Evolutionary conservation across 2,329 filamentous ascomycete genomes (phyloP).

Genomic region (Ascocoryne sarcoides): DNA sequence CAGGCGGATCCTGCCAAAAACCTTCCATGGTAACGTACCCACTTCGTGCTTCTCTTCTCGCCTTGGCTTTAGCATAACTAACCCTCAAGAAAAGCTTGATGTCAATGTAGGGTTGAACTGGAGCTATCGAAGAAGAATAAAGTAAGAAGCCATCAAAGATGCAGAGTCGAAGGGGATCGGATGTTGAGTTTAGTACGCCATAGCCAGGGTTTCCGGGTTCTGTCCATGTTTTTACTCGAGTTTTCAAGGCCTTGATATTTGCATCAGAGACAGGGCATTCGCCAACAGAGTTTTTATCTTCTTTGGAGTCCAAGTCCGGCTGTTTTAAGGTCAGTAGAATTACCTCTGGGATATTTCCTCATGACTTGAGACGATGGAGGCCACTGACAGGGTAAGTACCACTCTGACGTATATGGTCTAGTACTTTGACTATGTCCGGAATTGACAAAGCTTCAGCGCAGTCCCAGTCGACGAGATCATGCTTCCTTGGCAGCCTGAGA

Average conservation of each 20-base stretch:
- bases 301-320: constrained; percentile 44
- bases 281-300: constrained; percentile 55
- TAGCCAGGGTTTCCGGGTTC: constrained; percentile 37
- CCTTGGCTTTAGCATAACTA: constrained; percentile 53
- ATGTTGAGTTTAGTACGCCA: constrained; percentile 21
- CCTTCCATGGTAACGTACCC: constrained; percentile 79
- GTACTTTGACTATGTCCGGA: constrained; percentile 53
- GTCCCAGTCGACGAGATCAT: constrained; percentile 81
- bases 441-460: constrained; percentile 73
- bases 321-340: constrained; percentile 20
- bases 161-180: constrained; percentile 40
- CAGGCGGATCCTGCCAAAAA: constrained; percentile 91
- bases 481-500: constrained; percentile 42
- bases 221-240: constrained; percentile 40
- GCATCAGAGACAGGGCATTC: constrained; percentile 41
- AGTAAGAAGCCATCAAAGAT: constrained; percentile 86
- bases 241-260: constrained; percentile 38
- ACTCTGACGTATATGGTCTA: constrained; percentile 60
- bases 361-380: constrained; percentile 13
- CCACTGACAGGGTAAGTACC: constrained; percentile 56
- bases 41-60: constrained; percentile 56
- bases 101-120: constrained; percentile 54
- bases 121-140: constrained; percentile 49
- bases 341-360: too few species aligned
- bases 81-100: constrained; percentile 72